Base-by-base conservation (phyloP, 1,284 basidiomycete genomes). In the Ganoderma leucocontextum region DNA sequence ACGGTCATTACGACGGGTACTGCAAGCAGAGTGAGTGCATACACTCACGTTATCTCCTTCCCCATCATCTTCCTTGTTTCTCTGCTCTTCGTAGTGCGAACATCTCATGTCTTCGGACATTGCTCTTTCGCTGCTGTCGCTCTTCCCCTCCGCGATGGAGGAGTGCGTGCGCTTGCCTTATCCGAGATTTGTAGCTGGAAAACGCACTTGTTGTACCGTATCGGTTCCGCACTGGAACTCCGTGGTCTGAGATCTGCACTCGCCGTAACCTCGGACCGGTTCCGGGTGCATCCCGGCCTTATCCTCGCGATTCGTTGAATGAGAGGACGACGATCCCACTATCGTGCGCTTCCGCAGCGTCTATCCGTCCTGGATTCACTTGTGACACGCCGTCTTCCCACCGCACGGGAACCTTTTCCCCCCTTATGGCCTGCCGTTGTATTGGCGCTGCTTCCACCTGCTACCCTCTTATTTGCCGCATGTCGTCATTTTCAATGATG, bases 1-100 rank as follows among this genome's bases (percentile, higher is more conserved):
- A 96, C 78, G 95, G 93, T 0, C 96, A 98, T 80, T 98, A 98
- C 78, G 95, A 97, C 75, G 97, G 96, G 0, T 99, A 98, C 82
- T 99, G 97, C 89, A 99, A 99, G 81, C 92, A 94, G 75, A 98
- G 94, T 96, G 77, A 83, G 89, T 87, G 8, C 49, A 29, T 63
- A 39, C 60, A 68, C 65, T 79, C 29, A 5, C 2, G 66, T 38
- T 61, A 35, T 35, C 25, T 55, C 62, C 44, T 49, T 44, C 60
- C 60, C 39, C 19, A 64, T 55, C 59, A 19, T 59, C 42, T 55
- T 9, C 67, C 36, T 9, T 35, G 63, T 60, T 49, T 41, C 61
- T 25, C 42, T 49, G 25, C 12, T 2, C 33, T 49, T 33, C 33
- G 52, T 9, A n/a, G 1, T 22, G 25, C 41, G 22, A 17, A 49